Evolutionary conservation across 1,139 yeast genomes (phyloP).

Genomic region (Yamadazyma dushanensis): DNA sequence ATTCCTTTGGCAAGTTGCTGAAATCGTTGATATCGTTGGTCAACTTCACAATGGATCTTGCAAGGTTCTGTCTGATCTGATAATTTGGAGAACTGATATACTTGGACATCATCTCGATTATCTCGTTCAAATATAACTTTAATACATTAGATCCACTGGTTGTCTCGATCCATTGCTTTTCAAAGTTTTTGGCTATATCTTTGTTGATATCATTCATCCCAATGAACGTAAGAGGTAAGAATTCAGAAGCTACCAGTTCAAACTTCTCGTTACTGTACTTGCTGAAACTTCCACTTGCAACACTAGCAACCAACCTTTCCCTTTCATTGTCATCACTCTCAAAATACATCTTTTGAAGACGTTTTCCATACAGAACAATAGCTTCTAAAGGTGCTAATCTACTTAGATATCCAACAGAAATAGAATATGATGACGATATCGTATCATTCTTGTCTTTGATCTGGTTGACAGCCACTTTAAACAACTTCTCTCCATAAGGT

Average conservation of each 20-base stretch:
- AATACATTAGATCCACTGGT: constrained; percentile 72
- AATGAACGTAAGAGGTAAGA: constrained; percentile 76
- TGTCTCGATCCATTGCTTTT: constrained; percentile 76
- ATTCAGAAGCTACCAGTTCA: constrained; percentile 58
- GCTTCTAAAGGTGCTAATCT: constrained; percentile 59
- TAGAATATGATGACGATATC: constrained; percentile 73
- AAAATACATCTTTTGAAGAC: constrained; percentile 60
- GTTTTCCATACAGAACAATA: constrained; percentile 54
- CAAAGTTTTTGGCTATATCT: constrained; percentile 50
- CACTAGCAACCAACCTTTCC: constrained; percentile 53
- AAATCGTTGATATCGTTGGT: constrained; percentile 44
- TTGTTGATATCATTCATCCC: constrained; percentile 68
- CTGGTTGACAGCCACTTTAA: constrained; percentile 59
- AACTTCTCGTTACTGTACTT: constrained; percentile 76
- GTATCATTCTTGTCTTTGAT: constrained; percentile 71
- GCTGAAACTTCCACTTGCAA: constrained; percentile 67
- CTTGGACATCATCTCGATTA: constrained; percentile 49
- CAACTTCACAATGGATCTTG: constrained; percentile 65
- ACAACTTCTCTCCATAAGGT: constrained; percentile 63
- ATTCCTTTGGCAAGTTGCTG: constrained; percentile 26
- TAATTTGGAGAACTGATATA: constrained; percentile 62
- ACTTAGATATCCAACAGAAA: constrained; percentile 77
- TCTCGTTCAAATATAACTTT: constrained; percentile 71
- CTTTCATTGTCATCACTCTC: constrained; percentile 49
- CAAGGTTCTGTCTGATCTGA: constrained; percentile 68